These are phyloP conservation scores for Flaveria bidentis DNA, from an alignment of 129 eudicot genomes.

Conservation along the genomic window DNA sequence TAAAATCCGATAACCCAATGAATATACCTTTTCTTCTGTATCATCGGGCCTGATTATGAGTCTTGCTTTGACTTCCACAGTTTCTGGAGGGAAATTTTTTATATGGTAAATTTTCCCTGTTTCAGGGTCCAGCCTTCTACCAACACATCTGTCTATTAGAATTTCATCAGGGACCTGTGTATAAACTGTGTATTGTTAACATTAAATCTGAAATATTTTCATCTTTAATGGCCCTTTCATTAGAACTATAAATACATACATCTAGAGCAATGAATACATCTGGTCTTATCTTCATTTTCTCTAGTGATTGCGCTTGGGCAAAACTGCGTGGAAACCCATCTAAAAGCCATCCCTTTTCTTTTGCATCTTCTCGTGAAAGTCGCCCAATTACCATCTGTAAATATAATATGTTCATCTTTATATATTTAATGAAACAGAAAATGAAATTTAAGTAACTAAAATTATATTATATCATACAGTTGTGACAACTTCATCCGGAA, in stretches of 20 bases:
- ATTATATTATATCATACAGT: constrained; percentile 47
- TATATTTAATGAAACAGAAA: neutral
- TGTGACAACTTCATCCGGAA: constrained; percentile 96
- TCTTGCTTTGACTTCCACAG: constrained; percentile 75
- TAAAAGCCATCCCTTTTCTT: constrained; percentile 95
- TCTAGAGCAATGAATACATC: constrained; percentile 75
- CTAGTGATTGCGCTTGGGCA: constrained; percentile 85
- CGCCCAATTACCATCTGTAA: constrained; percentile 84
- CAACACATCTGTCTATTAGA: constrained; percentile 94
- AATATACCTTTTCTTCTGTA: constrained; percentile 84
- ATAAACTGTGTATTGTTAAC: constrained; percentile 13
- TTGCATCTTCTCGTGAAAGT: constrained; percentile 71
- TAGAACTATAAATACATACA: constrained; percentile 47
- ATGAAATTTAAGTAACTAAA: constrained; percentile 5
- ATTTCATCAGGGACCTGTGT: constrained; percentile 93
- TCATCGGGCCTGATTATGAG: constrained; percentile 94
- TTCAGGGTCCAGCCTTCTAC: constrained; percentile 94
- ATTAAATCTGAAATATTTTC: neutral
- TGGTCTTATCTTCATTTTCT: constrained; percentile 78
- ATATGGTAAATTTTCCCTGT: constrained; percentile 93
- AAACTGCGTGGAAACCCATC: constrained; percentile 92
- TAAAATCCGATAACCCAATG: neutral
- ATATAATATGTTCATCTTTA: constrained; percentile 2
- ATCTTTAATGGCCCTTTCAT: neutral
- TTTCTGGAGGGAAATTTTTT: constrained; percentile 77